phyloP scores from a whole-genome alignment of 306 rosid genomes.

The Inga leiocalycina region DNA sequence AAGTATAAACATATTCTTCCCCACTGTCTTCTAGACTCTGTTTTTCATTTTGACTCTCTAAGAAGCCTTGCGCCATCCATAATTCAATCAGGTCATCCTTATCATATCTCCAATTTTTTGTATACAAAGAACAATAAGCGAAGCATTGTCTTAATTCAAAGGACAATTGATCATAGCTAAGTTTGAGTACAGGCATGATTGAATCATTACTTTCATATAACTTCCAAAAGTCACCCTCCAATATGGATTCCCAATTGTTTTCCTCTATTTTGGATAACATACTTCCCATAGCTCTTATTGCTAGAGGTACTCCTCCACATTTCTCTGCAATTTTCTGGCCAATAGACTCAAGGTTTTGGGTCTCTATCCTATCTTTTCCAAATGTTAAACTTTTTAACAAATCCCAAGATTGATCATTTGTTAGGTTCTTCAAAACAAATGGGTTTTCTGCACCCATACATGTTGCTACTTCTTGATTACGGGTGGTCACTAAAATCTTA shows the following conservation, averaged over 20 bases:
- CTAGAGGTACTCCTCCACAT: constrained; percentile 11
- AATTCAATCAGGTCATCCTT: not conserved
- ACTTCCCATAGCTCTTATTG: not conserved
- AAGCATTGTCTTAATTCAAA: not conserved
- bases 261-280: not conserved
- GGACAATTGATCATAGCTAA: not conserved
- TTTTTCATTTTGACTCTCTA: not conserved
- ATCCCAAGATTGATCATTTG: not conserved
- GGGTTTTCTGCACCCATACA: not conserved
- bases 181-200: not conserved
- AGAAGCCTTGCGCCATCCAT: constrained; percentile 5
- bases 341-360: not conserved
- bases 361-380: not conserved
- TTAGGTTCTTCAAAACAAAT: not conserved
- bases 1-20: not conserved
- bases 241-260: not conserved
- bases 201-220: not conserved
- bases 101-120: not conserved
- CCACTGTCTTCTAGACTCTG: not conserved
- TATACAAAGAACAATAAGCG: constrained; percentile 2
- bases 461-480: not conserved
- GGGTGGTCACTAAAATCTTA: constrained; percentile 20
- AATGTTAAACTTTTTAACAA: not conserved
- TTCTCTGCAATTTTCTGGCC: not conserved
- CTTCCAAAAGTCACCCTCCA: not conserved